Percentiles rank a stretch among this genome's conserved stretches.
phyloP scores from a whole-genome alignment of 2,329 filamentous ascomycete species.

The Aspergillus aculeatus region DNA sequence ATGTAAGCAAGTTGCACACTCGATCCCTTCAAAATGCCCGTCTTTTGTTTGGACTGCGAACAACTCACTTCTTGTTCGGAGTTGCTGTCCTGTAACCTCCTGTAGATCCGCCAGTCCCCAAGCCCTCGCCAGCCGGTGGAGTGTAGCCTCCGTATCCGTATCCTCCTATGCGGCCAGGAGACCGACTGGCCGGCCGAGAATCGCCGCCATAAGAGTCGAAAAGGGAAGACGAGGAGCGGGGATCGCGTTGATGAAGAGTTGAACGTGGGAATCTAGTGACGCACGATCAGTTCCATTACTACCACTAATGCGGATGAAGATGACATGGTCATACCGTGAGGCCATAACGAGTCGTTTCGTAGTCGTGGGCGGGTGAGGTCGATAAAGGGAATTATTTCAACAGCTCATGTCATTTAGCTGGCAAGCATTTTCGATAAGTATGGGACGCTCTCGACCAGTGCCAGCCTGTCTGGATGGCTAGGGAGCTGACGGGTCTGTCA shows the following conservation, averaged over 20 bases:
- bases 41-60: background rate
- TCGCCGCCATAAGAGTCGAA: conserved; percentile 71
- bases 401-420: background rate
- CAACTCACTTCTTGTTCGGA: conserved; percentile 64
- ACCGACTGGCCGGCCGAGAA: conserved; percentile 42
- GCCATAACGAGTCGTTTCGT: conserved; percentile 27
- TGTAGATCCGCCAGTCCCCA: conserved; percentile 26
- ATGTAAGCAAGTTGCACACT: background rate
- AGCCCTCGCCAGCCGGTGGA: conserved; percentile 24
- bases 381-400: background rate
- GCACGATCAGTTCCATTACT: background rate
- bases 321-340: conserved; percentile 33
- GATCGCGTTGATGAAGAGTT: conserved; percentile 66
- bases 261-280: conserved; percentile 62
- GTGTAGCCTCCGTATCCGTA: conserved; percentile 44
- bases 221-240: conserved; percentile 67
- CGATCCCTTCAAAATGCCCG: background rate
- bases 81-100: conserved; percentile 60
- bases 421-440: background rate
- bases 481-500: background rate
- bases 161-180: conserved; percentile 52
- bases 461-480: background rate
- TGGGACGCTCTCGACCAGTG: background rate
- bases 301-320: background rate
- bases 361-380: background rate